phyloP scores from a whole-genome alignment of 441 rosid genomes.

The Croton setiger region DNA sequence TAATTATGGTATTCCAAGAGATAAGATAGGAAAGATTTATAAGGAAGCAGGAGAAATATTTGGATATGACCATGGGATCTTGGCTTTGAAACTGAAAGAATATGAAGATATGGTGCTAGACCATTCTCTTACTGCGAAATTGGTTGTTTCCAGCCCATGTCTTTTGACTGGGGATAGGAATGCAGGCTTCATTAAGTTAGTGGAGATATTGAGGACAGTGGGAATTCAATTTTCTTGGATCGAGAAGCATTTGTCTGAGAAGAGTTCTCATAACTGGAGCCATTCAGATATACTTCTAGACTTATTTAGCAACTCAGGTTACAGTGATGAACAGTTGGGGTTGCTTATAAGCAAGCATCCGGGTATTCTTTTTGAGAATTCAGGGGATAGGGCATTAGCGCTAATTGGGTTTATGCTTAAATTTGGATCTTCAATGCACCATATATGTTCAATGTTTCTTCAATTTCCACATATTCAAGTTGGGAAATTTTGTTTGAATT shows the following conservation, averaged over 20 bases:
- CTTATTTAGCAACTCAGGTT: slow-evolving; percentile 35
- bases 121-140: slow-evolving; percentile 36
- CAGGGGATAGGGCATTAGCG: slow-evolving; percentile 44
- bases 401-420: slow-evolving; percentile 52
- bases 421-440: slow-evolving; percentile 48
- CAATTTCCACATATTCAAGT: slow-evolving; percentile 42
- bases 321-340: slow-evolving; percentile 31
- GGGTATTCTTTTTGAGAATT: slow-evolving; percentile 49
- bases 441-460: slow-evolving; percentile 45
- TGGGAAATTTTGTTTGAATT: slow-evolving; percentile 50
- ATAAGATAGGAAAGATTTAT: slow-evolving; percentile 58
- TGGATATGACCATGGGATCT: slow-evolving; percentile 42
- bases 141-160: slow-evolving; percentile 47
- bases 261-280: slow-evolving; percentile 44
- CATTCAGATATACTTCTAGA: slow-evolving; percentile 40
- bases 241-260: slow-evolving; percentile 40
- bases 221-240: slow-evolving; percentile 49
- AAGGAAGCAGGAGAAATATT: slow-evolving; percentile 57
- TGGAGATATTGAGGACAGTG: slow-evolving; percentile 42
- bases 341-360: slow-evolving; percentile 44
- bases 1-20: slow-evolving; percentile 48
- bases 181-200: slow-evolving; percentile 40
- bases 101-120: slow-evolving; percentile 56
- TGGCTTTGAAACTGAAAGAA: slow-evolving; percentile 52
- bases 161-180: slow-evolving; percentile 47